phyloP scores from a whole-genome alignment of 495 filamentous ascomycete species.

The Aspergillus sclerotiicarbonarius region DNA sequence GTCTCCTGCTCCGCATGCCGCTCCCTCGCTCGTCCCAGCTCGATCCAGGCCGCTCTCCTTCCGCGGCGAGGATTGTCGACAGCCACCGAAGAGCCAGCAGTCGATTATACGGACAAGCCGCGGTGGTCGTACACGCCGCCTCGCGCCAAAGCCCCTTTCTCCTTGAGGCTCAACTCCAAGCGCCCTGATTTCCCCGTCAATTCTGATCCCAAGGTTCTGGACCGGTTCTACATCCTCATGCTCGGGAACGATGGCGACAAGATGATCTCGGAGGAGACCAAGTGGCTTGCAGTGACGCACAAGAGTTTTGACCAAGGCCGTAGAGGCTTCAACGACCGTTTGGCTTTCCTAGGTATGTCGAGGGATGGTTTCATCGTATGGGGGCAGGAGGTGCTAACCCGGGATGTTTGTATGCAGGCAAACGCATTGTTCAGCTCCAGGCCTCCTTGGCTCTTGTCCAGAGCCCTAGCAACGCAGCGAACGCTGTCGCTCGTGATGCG shows the following conservation, averaged over 20 bases:
- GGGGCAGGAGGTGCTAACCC: not conserved
- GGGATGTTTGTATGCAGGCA: constrained; percentile 51
- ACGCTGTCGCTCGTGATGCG: constrained; percentile 21
- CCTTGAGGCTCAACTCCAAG: constrained; percentile 44
- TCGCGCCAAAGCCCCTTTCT: constrained; percentile 72
- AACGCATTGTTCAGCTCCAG: constrained; percentile 77
- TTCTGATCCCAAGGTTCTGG: constrained; percentile 65
- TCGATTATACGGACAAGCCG: constrained; percentile 50
- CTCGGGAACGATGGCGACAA: constrained; percentile 67
- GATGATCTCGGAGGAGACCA: constrained; percentile 81
- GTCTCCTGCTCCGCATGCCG: constrained; percentile 34
- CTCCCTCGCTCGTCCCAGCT: constrained; percentile 21
- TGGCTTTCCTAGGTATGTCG: constrained; percentile 83
- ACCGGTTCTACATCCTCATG: constrained; percentile 69
- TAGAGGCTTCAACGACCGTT: constrained; percentile 88
- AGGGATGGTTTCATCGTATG: not conserved
- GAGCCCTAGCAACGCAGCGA: constrained; percentile 28
- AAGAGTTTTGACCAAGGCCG: constrained; percentile 97
- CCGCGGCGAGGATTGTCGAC: constrained; percentile 21
- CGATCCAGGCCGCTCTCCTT: constrained; percentile 17
- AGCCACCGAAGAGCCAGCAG: constrained; percentile 23
- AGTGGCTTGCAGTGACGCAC: constrained; percentile 96
- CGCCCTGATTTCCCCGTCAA: constrained; percentile 64
- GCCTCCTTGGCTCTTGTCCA: constrained; percentile 69
- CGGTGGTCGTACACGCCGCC: constrained; percentile 83